A percentile compares a stretch with the other conserved stretches of the same genome.
Conservation (phyloP, 345 rosid species). For the Citrus glauca region DNA sequence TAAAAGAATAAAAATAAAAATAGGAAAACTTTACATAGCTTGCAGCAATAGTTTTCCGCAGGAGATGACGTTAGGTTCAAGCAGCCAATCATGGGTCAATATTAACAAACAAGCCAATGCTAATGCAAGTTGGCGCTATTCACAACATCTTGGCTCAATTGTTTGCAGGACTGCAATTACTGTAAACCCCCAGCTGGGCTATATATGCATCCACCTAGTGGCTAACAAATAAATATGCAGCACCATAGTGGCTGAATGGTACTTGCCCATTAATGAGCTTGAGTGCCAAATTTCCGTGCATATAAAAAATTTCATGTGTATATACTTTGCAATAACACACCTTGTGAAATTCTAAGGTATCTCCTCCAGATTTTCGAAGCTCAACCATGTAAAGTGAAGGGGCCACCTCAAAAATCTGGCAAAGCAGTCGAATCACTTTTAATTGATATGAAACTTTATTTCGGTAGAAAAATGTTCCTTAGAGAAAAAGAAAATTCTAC, state of each 20-base stretch:
- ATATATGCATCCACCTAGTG: background rate
- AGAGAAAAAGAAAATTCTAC: slow-evolving; percentile 25
- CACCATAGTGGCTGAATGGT: background rate
- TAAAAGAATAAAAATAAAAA: background rate
- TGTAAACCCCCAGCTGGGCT: background rate
- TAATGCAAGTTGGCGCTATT: background rate
- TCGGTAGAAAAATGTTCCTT: background rate
- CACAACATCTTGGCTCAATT: background rate
- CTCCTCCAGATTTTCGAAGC: slow-evolving; percentile 91
- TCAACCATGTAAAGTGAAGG: slow-evolving; percentile 97
- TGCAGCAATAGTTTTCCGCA: background rate
- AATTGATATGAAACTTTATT: background rate
- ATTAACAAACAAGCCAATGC: background rate
- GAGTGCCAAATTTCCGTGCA: background rate
- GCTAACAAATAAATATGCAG: background rate
- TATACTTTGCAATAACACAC: slow-evolving; percentile 27
- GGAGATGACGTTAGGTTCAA: background rate
- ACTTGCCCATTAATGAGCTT: background rate
- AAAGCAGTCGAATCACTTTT: background rate
- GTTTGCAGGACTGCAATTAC: background rate
- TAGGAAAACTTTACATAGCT: background rate
- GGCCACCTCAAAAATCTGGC: slow-evolving; percentile 89
- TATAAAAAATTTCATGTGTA: background rate
- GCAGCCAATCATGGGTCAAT: background rate
- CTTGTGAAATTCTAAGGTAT: slow-evolving; percentile 96